Base-by-base conservation (phyloP, 1,284 basidiomycete species). In the Ustilago vetiveriae region DNA sequence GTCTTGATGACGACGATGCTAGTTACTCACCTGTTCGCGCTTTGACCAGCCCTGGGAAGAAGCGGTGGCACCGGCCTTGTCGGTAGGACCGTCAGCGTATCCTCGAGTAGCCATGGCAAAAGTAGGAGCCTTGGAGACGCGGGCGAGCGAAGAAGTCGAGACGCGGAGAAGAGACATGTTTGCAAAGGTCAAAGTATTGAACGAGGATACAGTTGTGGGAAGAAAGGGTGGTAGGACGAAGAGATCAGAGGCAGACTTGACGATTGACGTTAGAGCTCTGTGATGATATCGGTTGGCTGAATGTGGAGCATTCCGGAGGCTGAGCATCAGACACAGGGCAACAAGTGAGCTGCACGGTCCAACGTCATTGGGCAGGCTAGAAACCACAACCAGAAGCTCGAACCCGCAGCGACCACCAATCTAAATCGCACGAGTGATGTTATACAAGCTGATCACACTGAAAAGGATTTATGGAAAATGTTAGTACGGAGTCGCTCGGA, bases 21-120 rank as follows among this genome's bases (percentile, higher is more conserved):
- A n/a, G n/a, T n/a, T n/a, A 58, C 68, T 23, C 56, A 74, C 72
- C 75, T 78, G 68, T 54, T 78, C 76, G 39, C 72, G 62, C 40
- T 66, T 63, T 42, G 47, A 51, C 69, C 69, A 78, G 72, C 54
- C 50, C 45, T 68, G 53, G 55, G 53, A 51, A 27, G 54, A 56
- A 49, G 72, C 74, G 26, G 72, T 72, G 32, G 76, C 62, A 42
- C 76, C 76, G 16, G 76, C 64, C 37, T 54, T 50, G 24, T 60
- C 55, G 32, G 62, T 59, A 21, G 72, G 66, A 17, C 71, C 71
- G 55, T 74, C 71, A 45, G 67, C 68, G 63, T 74, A 74, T 40
- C 56, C 63, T 36, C 71, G 66, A 17, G 56, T 29, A 29, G 63
- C 58, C 66, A 59, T 64, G 55, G 37, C 66, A 38, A 74, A 59